These are phyloP conservation scores for Hysterium pulicare DNA, from an alignment of 2,329 filamentous ascomycete species.

Conservation along the genomic window DNA sequence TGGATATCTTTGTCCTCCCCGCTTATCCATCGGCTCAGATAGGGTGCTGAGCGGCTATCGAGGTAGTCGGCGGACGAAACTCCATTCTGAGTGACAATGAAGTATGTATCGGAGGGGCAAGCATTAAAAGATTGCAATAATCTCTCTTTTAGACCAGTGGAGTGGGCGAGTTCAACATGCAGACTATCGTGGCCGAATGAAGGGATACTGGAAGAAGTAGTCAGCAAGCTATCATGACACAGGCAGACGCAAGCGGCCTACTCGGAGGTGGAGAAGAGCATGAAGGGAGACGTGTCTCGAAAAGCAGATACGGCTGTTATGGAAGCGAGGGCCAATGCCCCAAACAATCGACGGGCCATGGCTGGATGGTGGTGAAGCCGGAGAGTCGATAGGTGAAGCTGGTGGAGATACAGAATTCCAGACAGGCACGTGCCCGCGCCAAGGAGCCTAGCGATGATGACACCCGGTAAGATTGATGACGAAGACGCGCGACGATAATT, in stretches of 20 bases:
- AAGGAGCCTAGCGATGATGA: no score
- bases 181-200: conserved; percentile 25
- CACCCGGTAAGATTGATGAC: no score
- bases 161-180: conserved; percentile 39
- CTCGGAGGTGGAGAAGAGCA: conserved; percentile 81
- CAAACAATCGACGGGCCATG: conserved; percentile 45
- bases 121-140: conserved; percentile 51
- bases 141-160: conserved; percentile 41
- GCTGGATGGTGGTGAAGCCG: conserved; percentile 8
- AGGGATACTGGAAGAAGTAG: conserved; percentile 4
- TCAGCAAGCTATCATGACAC: conserved; percentile 4
- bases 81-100: conserved; percentile 74
- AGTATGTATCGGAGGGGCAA: conserved; percentile 73
- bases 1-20: conserved; percentile 48
- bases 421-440: no score
- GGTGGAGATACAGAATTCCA: neutral
- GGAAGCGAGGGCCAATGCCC: conserved; percentile 48
- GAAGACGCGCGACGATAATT: no score
- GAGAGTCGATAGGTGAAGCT: neutral
- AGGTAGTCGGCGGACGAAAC: conserved; percentile 67
- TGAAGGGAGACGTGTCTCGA: conserved; percentile 82
- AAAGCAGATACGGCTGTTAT: conserved; percentile 67
- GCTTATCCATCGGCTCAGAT: conserved; percentile 52
- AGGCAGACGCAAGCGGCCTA: conserved; percentile 46
- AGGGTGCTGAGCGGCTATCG: conserved; percentile 50